Conservation (phyloP, 352 stramenopile genomes). For the Phytophthora pini region DNA sequence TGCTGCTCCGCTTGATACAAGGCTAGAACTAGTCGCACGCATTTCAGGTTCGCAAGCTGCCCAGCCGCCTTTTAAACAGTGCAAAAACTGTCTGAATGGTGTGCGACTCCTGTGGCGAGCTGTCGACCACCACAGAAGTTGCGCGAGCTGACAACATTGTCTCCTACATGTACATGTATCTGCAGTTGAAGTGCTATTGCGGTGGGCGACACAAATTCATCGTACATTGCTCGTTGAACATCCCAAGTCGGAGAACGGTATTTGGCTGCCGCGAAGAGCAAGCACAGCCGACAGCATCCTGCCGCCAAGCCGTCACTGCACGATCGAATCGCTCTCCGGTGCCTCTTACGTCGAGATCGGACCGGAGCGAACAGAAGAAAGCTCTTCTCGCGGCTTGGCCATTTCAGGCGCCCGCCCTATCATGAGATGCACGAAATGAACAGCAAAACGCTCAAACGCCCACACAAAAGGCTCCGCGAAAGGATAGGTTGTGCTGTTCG, state of each 20-base stretch:
- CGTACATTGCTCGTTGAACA: too few species aligned
- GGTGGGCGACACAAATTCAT: too few species aligned
- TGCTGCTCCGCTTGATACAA: background rate
- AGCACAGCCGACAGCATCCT: background rate
- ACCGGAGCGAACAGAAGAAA: conserved; percentile 25
- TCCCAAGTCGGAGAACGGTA: too few species aligned
- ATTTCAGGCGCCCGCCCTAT: conserved; percentile 19
- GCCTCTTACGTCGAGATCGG: conserved; percentile 4
- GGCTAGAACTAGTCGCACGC: background rate
- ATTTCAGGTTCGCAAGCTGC: conserved; percentile 9
- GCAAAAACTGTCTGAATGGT: conserved; percentile 1
- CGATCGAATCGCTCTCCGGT: background rate
- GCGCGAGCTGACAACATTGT: background rate
- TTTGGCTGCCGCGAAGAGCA: too few species aligned
- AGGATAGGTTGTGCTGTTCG: conserved; percentile 37
- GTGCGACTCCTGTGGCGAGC: background rate
- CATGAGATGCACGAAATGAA: conserved; percentile 35
- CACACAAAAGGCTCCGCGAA: conserved; percentile 8
- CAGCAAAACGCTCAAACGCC: conserved; percentile 1
- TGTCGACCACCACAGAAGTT: background rate
- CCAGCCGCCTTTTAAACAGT: conserved; percentile 16
- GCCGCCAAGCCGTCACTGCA: background rate
- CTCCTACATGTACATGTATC: too few species aligned
- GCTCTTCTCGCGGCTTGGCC: background rate
- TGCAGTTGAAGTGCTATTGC: too few species aligned